phyloP scores from a whole-genome alignment of 2,329 filamentous ascomycete genomes.

The Myriosclerotinia scirpicola region DNA sequence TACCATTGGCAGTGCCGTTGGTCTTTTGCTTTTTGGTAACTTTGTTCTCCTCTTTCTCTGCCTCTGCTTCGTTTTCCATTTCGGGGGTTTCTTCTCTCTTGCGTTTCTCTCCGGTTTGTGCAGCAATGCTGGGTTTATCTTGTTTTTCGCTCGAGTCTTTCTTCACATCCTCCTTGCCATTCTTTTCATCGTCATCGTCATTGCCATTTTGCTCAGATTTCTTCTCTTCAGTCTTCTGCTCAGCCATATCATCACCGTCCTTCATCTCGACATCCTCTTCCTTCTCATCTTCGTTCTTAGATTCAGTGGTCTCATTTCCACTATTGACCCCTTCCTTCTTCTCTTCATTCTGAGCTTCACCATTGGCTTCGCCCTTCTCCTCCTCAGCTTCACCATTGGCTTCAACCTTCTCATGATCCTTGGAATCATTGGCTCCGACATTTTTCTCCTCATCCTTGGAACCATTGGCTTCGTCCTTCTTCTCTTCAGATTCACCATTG shows the following conservation, averaged over 20 bases:
- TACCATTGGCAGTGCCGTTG: conserved; percentile 21
- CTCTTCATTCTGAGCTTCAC: conserved; percentile 32
- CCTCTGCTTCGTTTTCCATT: conserved; percentile 23
- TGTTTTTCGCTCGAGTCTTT: conserved; percentile 26
- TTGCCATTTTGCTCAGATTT: conserved; percentile 29
- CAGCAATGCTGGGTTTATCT: conserved; percentile 15
- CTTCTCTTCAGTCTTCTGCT: conserved; percentile 26
- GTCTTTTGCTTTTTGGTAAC: conserved; percentile 33
- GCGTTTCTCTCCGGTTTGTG: conserved; percentile 35
- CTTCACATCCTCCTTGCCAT: conserved; percentile 40
- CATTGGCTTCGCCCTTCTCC: conserved; percentile 31
- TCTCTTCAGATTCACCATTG: conserved; percentile 29
- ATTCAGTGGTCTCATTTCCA: conserved; percentile 24
- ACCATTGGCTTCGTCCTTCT: conserved; percentile 28
- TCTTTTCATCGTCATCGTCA: conserved; percentile 34
- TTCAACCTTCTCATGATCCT: no score
- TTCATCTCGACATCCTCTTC: conserved; percentile 26
- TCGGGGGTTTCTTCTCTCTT: conserved; percentile 35
- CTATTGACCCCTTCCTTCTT: conserved; percentile 28
- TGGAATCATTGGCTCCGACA: conserved; percentile 29
- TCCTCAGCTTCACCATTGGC: conserved; percentile 32
- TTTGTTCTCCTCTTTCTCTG: conserved; percentile 28
- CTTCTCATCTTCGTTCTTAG: conserved; percentile 28
- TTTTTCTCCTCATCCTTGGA: conserved; percentile 29
- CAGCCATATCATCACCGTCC: conserved; percentile 14